Evolutionary conservation across 495 filamentous ascomycete genomes (phyloP).

Genomic region (Pyrenopolyporus hunteri): DNA sequence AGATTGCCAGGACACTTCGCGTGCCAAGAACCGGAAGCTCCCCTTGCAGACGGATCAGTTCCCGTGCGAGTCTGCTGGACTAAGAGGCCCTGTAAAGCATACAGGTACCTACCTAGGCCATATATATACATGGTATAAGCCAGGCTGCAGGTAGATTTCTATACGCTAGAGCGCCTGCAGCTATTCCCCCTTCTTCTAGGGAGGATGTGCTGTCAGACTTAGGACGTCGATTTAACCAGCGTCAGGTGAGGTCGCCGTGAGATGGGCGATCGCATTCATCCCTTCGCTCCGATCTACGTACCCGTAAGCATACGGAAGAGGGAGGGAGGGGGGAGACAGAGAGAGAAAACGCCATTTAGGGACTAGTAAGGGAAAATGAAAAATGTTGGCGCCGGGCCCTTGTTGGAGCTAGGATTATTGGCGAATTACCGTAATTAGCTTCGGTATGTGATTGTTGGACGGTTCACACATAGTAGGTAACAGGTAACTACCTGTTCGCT

Average conservation of each 20-base stretch:
- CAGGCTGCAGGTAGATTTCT: too few species aligned
- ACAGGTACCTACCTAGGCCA: not conserved
- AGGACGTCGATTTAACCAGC: slow-evolving; percentile 19
- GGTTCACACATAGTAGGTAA: slow-evolving; percentile 13
- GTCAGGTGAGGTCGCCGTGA: slow-evolving; percentile 1
- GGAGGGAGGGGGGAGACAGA: too few species aligned
- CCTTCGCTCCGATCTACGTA: slow-evolving; percentile 11
- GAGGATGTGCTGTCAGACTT: slow-evolving; percentile 24
- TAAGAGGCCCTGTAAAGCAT: slow-evolving; percentile 3
- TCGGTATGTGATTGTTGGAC: slow-evolving; percentile 24
- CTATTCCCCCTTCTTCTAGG: not conserved
- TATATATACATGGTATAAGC: slow-evolving; percentile 10
- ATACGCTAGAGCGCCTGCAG: slow-evolving; percentile 6
- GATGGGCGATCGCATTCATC: slow-evolving; percentile 13
- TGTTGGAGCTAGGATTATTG: not conserved
- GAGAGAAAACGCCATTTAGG: too few species aligned
- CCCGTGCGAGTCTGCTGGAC: slow-evolving; percentile 17
- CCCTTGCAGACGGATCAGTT: slow-evolving; percentile 34
- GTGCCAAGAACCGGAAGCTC: slow-evolving; percentile 31
- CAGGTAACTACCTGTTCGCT: slow-evolving; percentile 16
- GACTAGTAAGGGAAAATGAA: too few species aligned
- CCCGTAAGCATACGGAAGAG: not conserved
- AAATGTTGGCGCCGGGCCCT: not conserved
- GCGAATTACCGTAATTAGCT: slow-evolving; percentile 25
- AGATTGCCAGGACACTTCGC: slow-evolving; percentile 11